Conservation (phyloP, 140 eudicot genomes). For the Erigeron philadelphicus region DNA sequence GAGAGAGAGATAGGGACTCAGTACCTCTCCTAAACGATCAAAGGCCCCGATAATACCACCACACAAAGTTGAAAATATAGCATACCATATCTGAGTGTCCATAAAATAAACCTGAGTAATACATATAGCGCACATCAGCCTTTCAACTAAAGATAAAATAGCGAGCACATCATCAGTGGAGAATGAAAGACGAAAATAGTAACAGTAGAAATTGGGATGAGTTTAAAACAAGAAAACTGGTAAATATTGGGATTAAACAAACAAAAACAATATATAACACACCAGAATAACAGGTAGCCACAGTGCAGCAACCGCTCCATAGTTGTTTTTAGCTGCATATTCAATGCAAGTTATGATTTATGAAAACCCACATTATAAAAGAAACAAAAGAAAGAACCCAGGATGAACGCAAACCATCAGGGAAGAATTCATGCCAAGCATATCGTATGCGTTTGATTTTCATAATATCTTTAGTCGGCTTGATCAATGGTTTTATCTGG, state of each 20-base stretch:
- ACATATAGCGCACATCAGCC: constrained; percentile 18
- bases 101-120: constrained; percentile 80
- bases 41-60: constrained; percentile 97
- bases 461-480: constrained; percentile 86
- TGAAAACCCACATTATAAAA: constrained; percentile 20
- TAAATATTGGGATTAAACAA: neutral
- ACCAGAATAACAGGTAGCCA: constrained; percentile 95
- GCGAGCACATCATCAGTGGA: constrained; percentile 22
- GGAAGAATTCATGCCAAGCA: constrained; percentile 96
- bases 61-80: constrained; percentile 73
- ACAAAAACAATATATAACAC: constrained; percentile 23
- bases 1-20: neutral
- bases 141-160: neutral
- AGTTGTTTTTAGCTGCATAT: constrained; percentile 62
- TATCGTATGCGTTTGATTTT: constrained; percentile 59
- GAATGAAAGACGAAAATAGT: constrained; percentile 9
- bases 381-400: constrained; percentile 12
- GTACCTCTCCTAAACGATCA: constrained; percentile 99
- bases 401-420: constrained; percentile 47
- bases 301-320: constrained; percentile 73
- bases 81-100: constrained; percentile 97
- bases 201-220: constrained; percentile 11
- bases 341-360: constrained; percentile 19
- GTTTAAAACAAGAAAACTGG: constrained; percentile 1
- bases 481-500: constrained; percentile 82